Evolutionary conservation across 148 eudicot genomes (phyloP).

Genomic region (Nepenthes mirabilis): DNA sequence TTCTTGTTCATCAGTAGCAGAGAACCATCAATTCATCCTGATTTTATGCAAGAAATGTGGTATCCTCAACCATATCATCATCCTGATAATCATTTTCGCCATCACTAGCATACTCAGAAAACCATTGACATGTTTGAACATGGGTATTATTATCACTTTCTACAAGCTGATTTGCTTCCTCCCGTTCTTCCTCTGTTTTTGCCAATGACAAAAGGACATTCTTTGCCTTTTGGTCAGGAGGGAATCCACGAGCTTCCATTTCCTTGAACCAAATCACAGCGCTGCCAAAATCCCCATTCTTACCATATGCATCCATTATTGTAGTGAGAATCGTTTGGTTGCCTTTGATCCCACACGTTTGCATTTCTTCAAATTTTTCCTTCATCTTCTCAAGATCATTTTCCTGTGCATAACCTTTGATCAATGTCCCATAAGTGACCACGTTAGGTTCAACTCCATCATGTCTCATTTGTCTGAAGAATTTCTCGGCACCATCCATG

Average conservation of each 20-base stretch:
- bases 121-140: slow-evolving; percentile 6
- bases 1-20: not conserved
- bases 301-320: slow-evolving; percentile 91
- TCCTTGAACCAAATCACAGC: slow-evolving; percentile 87
- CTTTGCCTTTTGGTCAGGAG: slow-evolving; percentile 91
- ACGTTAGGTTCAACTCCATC: slow-evolving; percentile 63
- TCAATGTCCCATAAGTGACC: slow-evolving; percentile 66
- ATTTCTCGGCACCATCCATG: slow-evolving; percentile 95
- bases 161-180: slow-evolving; percentile 48
- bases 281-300: slow-evolving; percentile 58
- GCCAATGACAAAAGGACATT: slow-evolving; percentile 76
- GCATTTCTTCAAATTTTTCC: slow-evolving; percentile 72
- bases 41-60: not conserved
- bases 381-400: slow-evolving; percentile 73
- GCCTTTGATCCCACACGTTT: slow-evolving; percentile 40
- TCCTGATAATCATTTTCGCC: slow-evolving; percentile 22
- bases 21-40: not conserved
- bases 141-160: slow-evolving; percentile 14
- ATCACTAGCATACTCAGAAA: slow-evolving; percentile 10
- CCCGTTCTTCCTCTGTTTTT: slow-evolving; percentile 52
- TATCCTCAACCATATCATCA: slow-evolving; percentile 12
- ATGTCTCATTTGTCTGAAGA: slow-evolving; percentile 56
- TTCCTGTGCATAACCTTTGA: slow-evolving; percentile 75
- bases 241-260: slow-evolving; percentile 60
- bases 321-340: slow-evolving; percentile 75